Conservation (phyloP, 257 asterid genomes). For the Galeopsis tetrahit region DNA sequence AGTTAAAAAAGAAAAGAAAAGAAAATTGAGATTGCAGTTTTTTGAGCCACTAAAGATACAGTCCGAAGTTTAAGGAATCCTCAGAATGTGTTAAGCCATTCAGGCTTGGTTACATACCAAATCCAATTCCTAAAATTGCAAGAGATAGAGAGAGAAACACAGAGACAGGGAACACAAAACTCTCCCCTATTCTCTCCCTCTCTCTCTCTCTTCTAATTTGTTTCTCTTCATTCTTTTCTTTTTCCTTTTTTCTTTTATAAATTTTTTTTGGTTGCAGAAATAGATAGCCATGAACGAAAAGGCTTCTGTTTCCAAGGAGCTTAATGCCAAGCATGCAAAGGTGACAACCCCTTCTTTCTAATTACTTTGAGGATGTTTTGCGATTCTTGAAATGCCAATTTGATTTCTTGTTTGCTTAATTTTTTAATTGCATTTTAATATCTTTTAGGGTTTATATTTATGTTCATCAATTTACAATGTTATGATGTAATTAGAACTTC, state of each 20-base stretch:
- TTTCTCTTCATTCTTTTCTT: neutral
- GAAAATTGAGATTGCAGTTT: neutral
- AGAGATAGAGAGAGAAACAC: constrained; percentile 26
- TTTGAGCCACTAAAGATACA: neutral
- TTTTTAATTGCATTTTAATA: neutral
- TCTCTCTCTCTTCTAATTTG: constrained; percentile 1
- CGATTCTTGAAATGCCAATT: constrained; percentile 19
- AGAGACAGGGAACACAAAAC: constrained; percentile 21
- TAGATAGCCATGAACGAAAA: constrained; percentile 67
- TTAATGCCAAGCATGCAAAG: constrained; percentile 80
- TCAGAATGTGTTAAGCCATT: constrained; percentile 45
- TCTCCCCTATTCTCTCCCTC: constrained; percentile 31
- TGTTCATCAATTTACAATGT: neutral
- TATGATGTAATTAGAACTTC: neutral
- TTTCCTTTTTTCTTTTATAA: neutral
- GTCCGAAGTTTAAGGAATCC: constrained; percentile 41
- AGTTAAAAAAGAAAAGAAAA: too few relatives aligned
- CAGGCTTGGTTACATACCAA: constrained; percentile 21
- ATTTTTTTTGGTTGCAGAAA: constrained; percentile 19
- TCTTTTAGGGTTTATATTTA: neutral
- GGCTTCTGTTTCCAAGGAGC: constrained; percentile 85
- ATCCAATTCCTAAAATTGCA: constrained; percentile 21
- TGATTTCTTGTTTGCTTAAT: neutral
- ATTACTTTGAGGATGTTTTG: neutral
- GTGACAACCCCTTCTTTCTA: constrained; percentile 37